Base-by-base conservation (phyloP, 495 filamentous ascomycete species). In the Talaromyces trachyspermus region DNA sequence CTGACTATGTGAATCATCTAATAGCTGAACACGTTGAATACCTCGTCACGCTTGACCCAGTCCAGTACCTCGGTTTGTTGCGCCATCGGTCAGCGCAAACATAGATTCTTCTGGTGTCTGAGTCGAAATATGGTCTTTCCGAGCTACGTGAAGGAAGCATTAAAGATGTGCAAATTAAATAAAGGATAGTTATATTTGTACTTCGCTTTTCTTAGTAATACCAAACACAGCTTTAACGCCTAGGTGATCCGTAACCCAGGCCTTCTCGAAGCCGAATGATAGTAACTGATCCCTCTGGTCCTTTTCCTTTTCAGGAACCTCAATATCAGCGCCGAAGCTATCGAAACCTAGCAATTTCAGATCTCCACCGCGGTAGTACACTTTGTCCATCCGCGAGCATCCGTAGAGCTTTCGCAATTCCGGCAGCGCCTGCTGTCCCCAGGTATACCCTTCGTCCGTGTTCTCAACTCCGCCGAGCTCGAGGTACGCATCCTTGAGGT, bases 201-300 rank as follows among this genome's bases (percentile, higher is more conserved):
- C n/a, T n/a, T n/a, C n/a, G n/a, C n/a, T n/a, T n/a, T n/a, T n/a
- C n/a, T 38, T 20, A 43, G 47, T 41, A 5, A 62, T 23, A 17
- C 38, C 42, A 49, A 63, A 48, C 3, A 62, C 60, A 18, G 60
- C 70, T 58, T 59, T 53, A 24, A 76, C 52, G 0, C 70, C 73
- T 43, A 68, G 55, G 59, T 77, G 74, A 63, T 77, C 74, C n/a
- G 69, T 74, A 17, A 75, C 62, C 68, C 66, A 77, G 9, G 58
- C 48, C 46, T 57, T 54, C 45, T 66, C 63, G 30, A 54, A 54
- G 1, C 54, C 67, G 2, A 37, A 17, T 15, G 45, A 45, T 20
- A 35, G 46, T 20, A 53, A 12, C 10, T 30, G 20, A 17, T 53
- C 42, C 7, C 63, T 50, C 29, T 40, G 14, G 35, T 56, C 50